Percentiles rank a stretch among this genome's conserved stretches.
phyloP scores from a whole-genome alignment of 2,329 filamentous ascomycete genomes.

The Fusarium setosum region DNA sequence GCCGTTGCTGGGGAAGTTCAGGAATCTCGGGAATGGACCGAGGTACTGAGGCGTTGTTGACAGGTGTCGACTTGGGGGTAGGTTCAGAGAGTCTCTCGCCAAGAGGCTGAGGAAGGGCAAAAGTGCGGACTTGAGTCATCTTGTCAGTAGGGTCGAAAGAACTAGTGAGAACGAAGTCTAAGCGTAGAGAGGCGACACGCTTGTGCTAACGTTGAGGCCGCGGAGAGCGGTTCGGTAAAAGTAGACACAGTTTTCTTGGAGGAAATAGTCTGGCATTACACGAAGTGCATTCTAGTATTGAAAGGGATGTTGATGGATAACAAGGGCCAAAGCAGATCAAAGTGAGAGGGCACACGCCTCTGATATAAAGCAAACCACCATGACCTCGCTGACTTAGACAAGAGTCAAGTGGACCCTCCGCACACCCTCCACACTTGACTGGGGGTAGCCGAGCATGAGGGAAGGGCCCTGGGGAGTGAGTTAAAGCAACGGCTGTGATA shows the following conservation, averaged over 20 bases:
- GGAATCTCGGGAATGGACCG: slow-evolving; percentile 54
- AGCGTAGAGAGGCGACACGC: slow-evolving; percentile 80
- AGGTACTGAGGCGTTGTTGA: slow-evolving; percentile 50
- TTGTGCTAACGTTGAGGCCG: slow-evolving; percentile 84
- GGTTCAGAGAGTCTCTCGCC: slow-evolving; percentile 72
- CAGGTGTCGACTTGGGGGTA: slow-evolving; percentile 19
- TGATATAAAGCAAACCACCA: slow-evolving; percentile 42
- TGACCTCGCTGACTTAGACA: slow-evolving; percentile 45
- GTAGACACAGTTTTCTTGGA: slow-evolving; percentile 92
- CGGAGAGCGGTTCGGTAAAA: slow-evolving; percentile 92
- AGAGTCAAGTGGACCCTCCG: slow-evolving; percentile 44
- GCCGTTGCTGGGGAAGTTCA: slow-evolving; percentile 36
- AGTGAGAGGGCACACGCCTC: slow-evolving; percentile 35
- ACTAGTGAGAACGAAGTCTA: slow-evolving; percentile 52
- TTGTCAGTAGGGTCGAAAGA: slow-evolving; percentile 40
- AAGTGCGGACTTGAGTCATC: slow-evolving; percentile 52
- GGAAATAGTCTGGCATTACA: slow-evolving; percentile 84
- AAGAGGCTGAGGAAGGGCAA: slow-evolving; percentile 76
- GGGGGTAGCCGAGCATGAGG: slow-evolving; percentile 33
- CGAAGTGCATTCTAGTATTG: slow-evolving; percentile 40
- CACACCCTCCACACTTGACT: slow-evolving; percentile 34
- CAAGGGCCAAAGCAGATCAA: slow-evolving; percentile 5
- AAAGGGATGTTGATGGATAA: slow-evolving; percentile 18
- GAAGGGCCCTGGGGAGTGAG: slow-evolving; percentile 20
- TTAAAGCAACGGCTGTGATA: slow-evolving; percentile 27